These are phyloP conservation scores for Aspergillus sclerotiicarbonarius DNA, from an alignment of 495 filamentous ascomycete genomes.

Conservation along the genomic window DNA sequence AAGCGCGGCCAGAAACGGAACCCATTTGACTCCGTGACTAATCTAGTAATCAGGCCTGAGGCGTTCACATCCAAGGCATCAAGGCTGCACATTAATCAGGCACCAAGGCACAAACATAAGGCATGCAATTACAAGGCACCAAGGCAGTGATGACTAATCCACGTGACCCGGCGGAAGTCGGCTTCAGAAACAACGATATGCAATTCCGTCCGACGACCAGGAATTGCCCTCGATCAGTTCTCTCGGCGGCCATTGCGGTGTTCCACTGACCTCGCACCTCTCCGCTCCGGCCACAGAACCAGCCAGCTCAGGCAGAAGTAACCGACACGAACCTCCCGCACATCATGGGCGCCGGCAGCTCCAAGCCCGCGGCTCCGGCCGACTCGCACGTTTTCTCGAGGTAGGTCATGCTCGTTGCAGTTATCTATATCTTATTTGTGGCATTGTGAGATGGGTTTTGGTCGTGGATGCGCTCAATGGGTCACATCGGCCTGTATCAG, in stretches of 20 bases:
- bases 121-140: too few relatives aligned
- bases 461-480: not conserved
- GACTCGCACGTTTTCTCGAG: slow-evolving; percentile 53
- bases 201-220: slow-evolving; percentile 14
- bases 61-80: not conserved
- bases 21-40: not conserved
- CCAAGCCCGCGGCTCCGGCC: slow-evolving; percentile 50
- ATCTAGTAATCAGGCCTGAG: slow-evolving; percentile 1
- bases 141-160: slow-evolving; percentile 15
- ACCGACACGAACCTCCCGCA: slow-evolving; percentile 2
- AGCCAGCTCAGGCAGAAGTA: not conserved
- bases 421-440: not conserved
- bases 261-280: not conserved
- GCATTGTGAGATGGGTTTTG: not conserved
- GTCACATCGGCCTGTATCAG: not conserved
- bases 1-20: too few relatives aligned
- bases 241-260: slow-evolving; percentile 8
- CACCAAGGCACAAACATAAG: not conserved
- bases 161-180: slow-evolving; percentile 31
- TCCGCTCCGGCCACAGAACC: not conserved
- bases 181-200: slow-evolving; percentile 18
- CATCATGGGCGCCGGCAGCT: slow-evolving; percentile 52
- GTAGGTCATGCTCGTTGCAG: slow-evolving; percentile 25
- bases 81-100: not conserved
- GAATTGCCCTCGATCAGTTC: slow-evolving; percentile 16